A percentile compares a stretch with the other conserved stretches of the same genome.
Conservation (phyloP, 1,139 yeast genomes). For the Yamadazyma jaroonii region DNA sequence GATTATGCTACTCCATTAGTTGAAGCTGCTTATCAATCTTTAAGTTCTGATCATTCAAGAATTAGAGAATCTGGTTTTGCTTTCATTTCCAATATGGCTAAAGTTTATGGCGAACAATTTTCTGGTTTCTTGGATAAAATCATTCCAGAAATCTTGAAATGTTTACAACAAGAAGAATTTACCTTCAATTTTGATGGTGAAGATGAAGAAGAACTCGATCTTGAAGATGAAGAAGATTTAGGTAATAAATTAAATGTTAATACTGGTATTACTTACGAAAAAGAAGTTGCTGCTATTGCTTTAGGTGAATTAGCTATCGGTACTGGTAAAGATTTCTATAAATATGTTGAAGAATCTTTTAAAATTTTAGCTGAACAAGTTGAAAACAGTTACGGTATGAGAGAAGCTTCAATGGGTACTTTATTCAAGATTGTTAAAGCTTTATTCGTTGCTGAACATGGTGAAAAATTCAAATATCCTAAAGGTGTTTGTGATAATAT, state of each 20-base stretch:
- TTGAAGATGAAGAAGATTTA: constrained; percentile 53
- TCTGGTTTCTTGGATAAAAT: constrained; percentile 80
- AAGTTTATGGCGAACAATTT: constrained; percentile 88
- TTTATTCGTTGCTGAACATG: constrained; percentile 57
- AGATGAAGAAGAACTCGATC: constrained; percentile 33
- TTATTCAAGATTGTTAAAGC: constrained; percentile 83
- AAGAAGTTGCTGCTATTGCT: constrained; percentile 95
- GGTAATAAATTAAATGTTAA: constrained; percentile 77
- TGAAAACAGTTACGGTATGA: constrained; percentile 85
- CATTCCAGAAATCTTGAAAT: constrained; percentile 79
- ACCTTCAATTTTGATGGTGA: constrained; percentile 47
- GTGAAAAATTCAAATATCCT: constrained; percentile 55
- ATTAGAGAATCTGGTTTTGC: constrained; percentile 94
- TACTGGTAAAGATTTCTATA: constrained; percentile 75
- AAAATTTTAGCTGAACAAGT: constrained; percentile 67
- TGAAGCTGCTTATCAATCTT: constrained; percentile 80
- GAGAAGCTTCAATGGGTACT: constrained; percentile 80
- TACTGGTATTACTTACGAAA: constrained; percentile 94
- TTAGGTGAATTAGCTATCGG: constrained; percentile 86
- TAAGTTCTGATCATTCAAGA: constrained; percentile 76
- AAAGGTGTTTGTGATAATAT: constrained; percentile 70
- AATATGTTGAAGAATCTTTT: constrained; percentile 72
- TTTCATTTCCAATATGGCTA: constrained; percentile 92
- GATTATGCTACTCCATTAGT: constrained; percentile 86
- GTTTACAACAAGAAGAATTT: constrained; percentile 81